These are phyloP conservation scores for Cryptococcus sp. DNA, from an alignment of 1,284 basidiomycete genomes.

Conservation along the genomic window DNA sequence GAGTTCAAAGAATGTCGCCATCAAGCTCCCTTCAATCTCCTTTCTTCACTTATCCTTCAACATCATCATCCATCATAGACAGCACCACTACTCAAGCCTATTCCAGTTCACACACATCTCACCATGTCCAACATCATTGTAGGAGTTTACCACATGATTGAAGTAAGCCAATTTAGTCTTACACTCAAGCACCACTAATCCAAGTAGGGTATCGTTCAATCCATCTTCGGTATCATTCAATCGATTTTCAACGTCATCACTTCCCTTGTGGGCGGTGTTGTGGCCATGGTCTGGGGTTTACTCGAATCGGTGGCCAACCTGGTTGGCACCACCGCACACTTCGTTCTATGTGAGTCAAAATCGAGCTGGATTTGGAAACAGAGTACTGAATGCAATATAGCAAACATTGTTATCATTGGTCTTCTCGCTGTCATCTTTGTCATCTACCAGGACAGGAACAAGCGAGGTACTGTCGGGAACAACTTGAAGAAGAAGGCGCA, in stretches of 20 bases:
- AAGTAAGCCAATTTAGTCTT: conserved; percentile 15
- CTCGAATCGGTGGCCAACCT: conserved; percentile 30
- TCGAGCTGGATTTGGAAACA: not conserved
- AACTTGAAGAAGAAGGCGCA: conserved; percentile 11
- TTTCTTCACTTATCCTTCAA: not conserved
- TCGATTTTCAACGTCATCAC: conserved; percentile 24
- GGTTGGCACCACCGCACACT: conserved; percentile 31
- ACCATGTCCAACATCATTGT: conserved; percentile 32
- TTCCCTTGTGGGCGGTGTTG: conserved; percentile 25
- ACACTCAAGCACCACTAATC: not conserved
- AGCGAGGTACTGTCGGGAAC: conserved; percentile 6
- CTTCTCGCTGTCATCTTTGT: conserved; percentile 21
- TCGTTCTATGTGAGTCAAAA: conserved; percentile 30
- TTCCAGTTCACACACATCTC: not conserved
- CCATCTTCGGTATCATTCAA: conserved; percentile 23
- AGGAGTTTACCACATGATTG: conserved; percentile 24
- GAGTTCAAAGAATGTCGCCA: too few relatives aligned
- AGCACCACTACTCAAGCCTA: not conserved
- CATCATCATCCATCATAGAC: not conserved
- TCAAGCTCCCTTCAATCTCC: not conserved
- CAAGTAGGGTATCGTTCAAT: conserved; percentile 25
- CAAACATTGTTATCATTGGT: conserved; percentile 34
- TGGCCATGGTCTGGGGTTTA: conserved; percentile 22
- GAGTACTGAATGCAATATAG: conserved; percentile 10
- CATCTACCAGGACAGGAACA: conserved; percentile 29